Conservation (phyloP, 129 eudicot species). For the Cynara cardunculus region DNA sequence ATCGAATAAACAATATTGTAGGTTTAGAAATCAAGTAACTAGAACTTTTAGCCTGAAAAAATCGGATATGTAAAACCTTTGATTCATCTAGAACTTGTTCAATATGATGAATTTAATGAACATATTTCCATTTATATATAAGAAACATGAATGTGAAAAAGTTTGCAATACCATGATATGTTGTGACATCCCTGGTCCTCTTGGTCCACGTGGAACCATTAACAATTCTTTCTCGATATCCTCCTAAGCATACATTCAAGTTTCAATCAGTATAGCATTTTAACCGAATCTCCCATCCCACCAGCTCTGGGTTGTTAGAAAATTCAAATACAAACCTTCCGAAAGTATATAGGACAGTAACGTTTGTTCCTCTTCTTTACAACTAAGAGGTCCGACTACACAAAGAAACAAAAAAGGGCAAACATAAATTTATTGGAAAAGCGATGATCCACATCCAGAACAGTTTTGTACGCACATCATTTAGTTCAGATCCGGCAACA, state of each 20-base stretch:
- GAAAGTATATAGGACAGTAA: slow-evolving; percentile 80
- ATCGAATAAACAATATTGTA: not conserved
- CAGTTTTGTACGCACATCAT: not conserved
- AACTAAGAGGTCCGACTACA: slow-evolving; percentile 83
- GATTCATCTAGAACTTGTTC: not conserved
- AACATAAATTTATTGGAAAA: not conserved
- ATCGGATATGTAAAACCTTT: not conserved
- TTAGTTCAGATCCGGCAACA: not conserved
- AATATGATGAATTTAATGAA: not conserved
- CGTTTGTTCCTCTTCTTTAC: slow-evolving; percentile 83
- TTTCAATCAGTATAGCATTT: slow-evolving; percentile 1
- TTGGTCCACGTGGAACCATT: slow-evolving; percentile 56
- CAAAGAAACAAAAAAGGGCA: not conserved
- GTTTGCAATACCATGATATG: slow-evolving; percentile 55
- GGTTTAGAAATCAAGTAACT: not conserved
- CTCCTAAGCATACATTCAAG: slow-evolving; percentile 48
- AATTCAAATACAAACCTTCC: slow-evolving; percentile 57
- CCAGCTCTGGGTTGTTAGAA: not conserved
- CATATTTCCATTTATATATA: not conserved
- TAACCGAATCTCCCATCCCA: not conserved
- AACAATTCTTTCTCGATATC: slow-evolving; percentile 86
- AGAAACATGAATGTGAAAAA: not conserved
- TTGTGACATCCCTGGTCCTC: slow-evolving; percentile 61
- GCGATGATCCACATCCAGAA: not conserved
- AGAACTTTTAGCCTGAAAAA: too few species aligned